Evolutionary conservation across 768 basidiomycete genomes (phyloP), one percentile per base, ranked within the genome.

Genomic region (Psilocybe azurescens): DNA sequence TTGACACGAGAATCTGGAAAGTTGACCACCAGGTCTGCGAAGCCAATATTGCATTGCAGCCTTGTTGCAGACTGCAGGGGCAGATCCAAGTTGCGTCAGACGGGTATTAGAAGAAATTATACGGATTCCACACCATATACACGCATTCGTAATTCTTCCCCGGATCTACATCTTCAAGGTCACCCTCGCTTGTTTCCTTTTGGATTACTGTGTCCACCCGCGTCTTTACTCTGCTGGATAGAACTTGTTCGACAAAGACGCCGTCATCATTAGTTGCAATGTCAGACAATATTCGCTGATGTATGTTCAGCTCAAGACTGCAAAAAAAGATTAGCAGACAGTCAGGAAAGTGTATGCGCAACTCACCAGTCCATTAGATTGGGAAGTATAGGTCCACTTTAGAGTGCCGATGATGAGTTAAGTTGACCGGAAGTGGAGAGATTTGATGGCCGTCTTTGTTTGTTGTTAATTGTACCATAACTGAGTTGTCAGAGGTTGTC

Each of bases 11-110:
- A 69, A 41, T 86, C 78, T 0, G 89, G 81, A 62, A 89, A 83
- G 69, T 88, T 88, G 58, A 87, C 75, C 16, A 91, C 84, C 56
- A 94, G 81, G 69, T 94, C 88, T 39, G 90, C 92, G 65, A 94
- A 95, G 1, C 92, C 91, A 62, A 93, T 89, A 65, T 90, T 91
- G 75, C 89, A 91, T 65, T 92, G 90, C 13, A 88, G 86, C 58
- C 86, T 80, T 2, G 90, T 89, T 10, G 86, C 85, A 18, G 90
- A 77, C 93, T 95, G 61, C 4, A 30, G n/a, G 41, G 8, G 24
- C 24, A 24, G 5, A 18, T 14, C 24, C 47, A 3, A 5, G 29
- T 10, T 56, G 28, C 10, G 30, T 36, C n/a, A 50, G 29, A 55
- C 60, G 44, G 10, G 54, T 29, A 49, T 41, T 30, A 18, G 28